Evolutionary conservation across 2,329 filamentous ascomycete species (phyloP), one percentile per base, ranked within the genome.

Genomic region (Neonectria ditissima): DNA sequence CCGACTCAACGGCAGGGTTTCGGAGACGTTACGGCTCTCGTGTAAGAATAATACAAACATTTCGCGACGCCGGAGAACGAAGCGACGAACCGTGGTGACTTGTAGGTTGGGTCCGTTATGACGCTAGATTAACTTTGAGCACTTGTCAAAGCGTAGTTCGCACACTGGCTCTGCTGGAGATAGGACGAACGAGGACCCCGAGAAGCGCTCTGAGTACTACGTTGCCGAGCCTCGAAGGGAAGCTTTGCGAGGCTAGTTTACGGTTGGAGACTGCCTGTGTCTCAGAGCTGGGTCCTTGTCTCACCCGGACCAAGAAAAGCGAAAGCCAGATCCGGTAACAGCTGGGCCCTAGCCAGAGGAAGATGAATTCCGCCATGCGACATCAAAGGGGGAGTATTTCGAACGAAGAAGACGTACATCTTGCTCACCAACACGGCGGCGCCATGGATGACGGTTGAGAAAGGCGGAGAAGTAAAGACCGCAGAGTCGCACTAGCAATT

Each of bases 141-240:
- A 6, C 11, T 32, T 13, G 10, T 28, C n/a, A 32, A 14, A 18
- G 28, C 28, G 47, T 11, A n/a, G n/a, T 2, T 30, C 5, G 26
- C 18, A 8, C 13, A 9, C 11, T n/a, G 28, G 16, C 13, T 50
- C n/a, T 32, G n/a, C 28, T 20, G 6, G n/a, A 20, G 6, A 50
- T 10, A 20, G 37, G 37, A n/a, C 37, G 37, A 41, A 41, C n/a
- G 16, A 20, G 26, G 5, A 32, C 18, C 7, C 7, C 28, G 22
- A 11, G 5, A 50, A 20, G 26, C 20, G 28, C 26, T 32, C 10
- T 32, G 45, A 24, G 28, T 59, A 39, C 48, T 32, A 59, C 48
- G 48, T 59, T 45, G 56, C 41, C 53, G 56, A 59, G 56, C 39
- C 50, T 59, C 48, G 54, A 59, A 47, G 53, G 51, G 39, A 59